Evolutionary conservation across 495 filamentous ascomycete species (phyloP), one percentile per base, ranked within the genome.

Genomic region (Beverwykella pulmonaria): DNA sequence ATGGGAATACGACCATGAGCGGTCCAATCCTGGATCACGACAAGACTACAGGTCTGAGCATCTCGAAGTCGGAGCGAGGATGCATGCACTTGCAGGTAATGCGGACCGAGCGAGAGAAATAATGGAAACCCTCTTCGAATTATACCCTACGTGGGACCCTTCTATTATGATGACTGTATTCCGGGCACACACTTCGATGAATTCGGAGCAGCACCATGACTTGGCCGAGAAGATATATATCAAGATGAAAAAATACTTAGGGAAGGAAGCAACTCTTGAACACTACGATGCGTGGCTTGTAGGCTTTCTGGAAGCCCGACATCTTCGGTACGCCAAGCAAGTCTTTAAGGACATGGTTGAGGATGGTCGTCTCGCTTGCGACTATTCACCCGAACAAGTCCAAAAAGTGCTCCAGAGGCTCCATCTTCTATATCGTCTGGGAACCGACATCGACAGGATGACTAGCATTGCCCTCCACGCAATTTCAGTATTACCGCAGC

Each of bases 331-430:
- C 27, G 56, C 70, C 0, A 54, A 26, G 19, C 14, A 20, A 19
- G 66, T 72, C 7, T 67, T 72, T 36, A 25, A 34, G 19, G 70
- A 66, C 26, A 69, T 69, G 59, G 61, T 72, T 22, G 48, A 19
- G 23, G 22, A 32, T 50, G 61, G 55, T 17, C 23, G 49, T 14
- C 47, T 69, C 22, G 66, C 66, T 17, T 5, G 20, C 12, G 17
- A 23, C 6, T 30, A 5, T 20, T 39, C 36, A 0, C n/a, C 20
- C 2, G 6, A 22, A 25, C 23, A 61, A 12, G 41, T 68, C 12
- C 1, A 46, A 5, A 29, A 49, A 29, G 44, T 65, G 9, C 59
- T 68, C 49, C 49, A 34, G 25, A 52, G 61, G 17, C 44, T 68
- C 7, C 47, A 58, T 26, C 44, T 63, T 19, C 60, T 71, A 20